These are phyloP conservation scores for Tylopilus plumbeoviolaceoides DNA, from an alignment of 768 basidiomycete species.

Conservation along the genomic window DNA sequence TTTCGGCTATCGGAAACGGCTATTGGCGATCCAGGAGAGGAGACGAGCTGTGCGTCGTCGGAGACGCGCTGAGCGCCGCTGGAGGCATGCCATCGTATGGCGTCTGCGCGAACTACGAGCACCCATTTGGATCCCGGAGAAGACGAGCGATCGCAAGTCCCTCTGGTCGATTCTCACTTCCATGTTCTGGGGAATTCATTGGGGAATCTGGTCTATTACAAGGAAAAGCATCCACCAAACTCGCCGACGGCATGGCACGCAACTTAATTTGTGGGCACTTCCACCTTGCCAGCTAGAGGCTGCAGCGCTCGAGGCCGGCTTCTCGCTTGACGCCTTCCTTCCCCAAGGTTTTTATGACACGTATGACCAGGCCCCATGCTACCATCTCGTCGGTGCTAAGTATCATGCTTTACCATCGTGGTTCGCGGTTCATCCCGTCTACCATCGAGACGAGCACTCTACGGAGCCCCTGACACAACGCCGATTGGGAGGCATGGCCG, in stretches of 20 bases:
- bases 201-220: conserved; percentile 10
- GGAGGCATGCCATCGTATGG: conserved; percentile 61
- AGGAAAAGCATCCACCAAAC: conserved; percentile 5
- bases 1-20: conserved; percentile 55
- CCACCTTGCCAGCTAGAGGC: conserved; percentile 50
- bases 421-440: conserved; percentile 21
- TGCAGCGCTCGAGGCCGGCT: conserved; percentile 66
- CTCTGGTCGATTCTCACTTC: conserved; percentile 9
- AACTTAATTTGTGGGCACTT: conserved; percentile 62
- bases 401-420: conserved; percentile 10
- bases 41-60: conserved; percentile 41
- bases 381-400: neutral
- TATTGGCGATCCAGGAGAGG: conserved; percentile 42
- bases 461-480: conserved; percentile 45
- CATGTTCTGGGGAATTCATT: conserved; percentile 1
- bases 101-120: conserved; percentile 48
- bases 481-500: conserved; percentile 55
- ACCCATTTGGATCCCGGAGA: conserved; percentile 52
- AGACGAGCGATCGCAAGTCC: conserved; percentile 2
- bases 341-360: conserved; percentile 35
- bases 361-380: conserved; percentile 1
- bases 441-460: conserved; percentile 8
- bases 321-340: conserved; percentile 49
- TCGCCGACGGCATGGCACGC: conserved; percentile 41
- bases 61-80: conserved; percentile 46